phyloP scores from a whole-genome alignment of 2,329 filamentous ascomycete genomes.

The Ophiocordyceps unilateralis region DNA sequence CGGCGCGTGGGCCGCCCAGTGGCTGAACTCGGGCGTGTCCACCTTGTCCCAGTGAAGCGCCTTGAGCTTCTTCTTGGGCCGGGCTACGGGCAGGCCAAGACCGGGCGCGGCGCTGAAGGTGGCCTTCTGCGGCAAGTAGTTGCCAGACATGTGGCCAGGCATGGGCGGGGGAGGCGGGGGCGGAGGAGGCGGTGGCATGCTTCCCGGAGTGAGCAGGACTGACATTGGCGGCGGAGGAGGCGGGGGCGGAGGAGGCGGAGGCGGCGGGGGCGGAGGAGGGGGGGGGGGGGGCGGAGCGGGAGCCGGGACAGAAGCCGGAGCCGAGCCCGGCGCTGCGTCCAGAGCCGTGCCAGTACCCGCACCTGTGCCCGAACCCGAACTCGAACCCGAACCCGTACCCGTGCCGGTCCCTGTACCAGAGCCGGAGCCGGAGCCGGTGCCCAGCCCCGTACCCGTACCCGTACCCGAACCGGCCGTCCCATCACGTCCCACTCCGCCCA shows the following conservation, averaged over 20 bases:
- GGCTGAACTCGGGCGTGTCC: conserved; percentile 75
- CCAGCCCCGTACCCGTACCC: neutral
- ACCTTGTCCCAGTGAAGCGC: conserved; percentile 99
- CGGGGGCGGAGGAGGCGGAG: conserved; percentile 18
- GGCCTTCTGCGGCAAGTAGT: conserved; percentile 53
- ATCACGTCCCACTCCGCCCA: conserved; percentile 32
- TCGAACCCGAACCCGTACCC: neutral
- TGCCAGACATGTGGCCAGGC: conserved; percentile 54
- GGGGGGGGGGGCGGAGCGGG: conserved; percentile 18
- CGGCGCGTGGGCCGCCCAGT: conserved; percentile 77
- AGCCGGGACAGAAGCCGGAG: neutral
- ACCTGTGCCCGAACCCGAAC: neutral
- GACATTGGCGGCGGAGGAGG: conserved; percentile 21
- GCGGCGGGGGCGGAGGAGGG: conserved; percentile 18
- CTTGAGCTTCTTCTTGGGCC: conserved; percentile 99
- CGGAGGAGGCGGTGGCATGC: conserved; percentile 19
- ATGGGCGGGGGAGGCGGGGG: conserved; percentile 46
- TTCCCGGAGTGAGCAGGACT: conserved; percentile 15
- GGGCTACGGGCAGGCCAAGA: conserved; percentile 58
- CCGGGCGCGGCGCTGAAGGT: conserved; percentile 35
- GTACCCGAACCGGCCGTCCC: neutral
- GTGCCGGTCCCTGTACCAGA: neutral
- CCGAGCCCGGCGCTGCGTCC: neutral
- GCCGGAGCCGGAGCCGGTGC: neutral
- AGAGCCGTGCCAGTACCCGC: neutral